Conservation (phyloP, 169 alveolate genomes). For the Perkinsus marinus region DNA sequence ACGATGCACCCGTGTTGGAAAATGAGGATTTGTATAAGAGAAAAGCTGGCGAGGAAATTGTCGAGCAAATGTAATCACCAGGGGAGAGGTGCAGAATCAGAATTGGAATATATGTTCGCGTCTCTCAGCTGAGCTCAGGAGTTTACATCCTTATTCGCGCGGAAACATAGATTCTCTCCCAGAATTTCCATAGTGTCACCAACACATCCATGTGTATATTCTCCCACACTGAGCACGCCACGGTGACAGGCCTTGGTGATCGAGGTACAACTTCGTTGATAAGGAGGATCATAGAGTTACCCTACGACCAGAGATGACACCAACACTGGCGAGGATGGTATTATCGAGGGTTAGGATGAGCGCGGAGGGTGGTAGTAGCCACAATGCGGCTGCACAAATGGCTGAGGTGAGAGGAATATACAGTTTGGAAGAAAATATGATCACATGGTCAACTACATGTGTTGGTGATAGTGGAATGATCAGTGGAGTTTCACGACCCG, state of each 20-base stretch:
- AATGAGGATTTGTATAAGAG: constrained; percentile 16
- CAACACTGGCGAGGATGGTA: constrained; percentile 23
- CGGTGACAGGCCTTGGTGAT: not conserved
- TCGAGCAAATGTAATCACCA: constrained; percentile 15
- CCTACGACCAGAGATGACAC: constrained; percentile 29
- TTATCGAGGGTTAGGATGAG: constrained; percentile 18
- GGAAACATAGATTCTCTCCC: no score
- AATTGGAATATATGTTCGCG: no score
- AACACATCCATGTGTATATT: no score
- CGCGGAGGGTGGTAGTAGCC: not conserved
- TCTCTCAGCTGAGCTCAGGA: no score
- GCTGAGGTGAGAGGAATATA: not conserved
- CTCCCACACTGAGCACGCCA: no score
- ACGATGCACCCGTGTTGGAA: constrained; percentile 23
- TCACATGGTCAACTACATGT: no score
- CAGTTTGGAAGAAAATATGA: no score
- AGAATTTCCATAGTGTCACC: no score
- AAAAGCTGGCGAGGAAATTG: constrained; percentile 27
- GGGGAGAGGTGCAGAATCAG: no score
- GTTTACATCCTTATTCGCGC: no score
- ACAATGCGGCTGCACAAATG: constrained; percentile 4
- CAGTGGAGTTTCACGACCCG: no score
- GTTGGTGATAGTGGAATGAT: no score
- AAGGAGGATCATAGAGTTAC: constrained; percentile 23
- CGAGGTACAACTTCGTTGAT: constrained; percentile 19